These are phyloP conservation scores for Brassica juncea DNA, from an alignment of 345 rosid species.

Conservation along the genomic window DNA sequence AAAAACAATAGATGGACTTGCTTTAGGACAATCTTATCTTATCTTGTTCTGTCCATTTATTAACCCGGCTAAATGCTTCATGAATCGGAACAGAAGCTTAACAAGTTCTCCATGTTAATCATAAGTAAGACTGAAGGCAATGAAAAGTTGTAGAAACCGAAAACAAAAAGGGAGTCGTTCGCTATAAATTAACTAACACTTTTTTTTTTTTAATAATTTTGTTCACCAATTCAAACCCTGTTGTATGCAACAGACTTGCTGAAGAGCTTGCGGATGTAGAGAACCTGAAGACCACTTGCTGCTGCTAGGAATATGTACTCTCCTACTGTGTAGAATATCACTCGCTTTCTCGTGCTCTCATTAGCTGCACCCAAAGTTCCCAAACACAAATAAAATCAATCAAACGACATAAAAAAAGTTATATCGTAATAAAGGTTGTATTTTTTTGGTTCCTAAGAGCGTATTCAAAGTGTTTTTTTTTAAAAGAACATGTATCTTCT, in stretches of 20 bases:
- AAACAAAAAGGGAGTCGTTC: not conserved
- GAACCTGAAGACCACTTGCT: conserved; percentile 74
- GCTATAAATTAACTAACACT: conserved; percentile 27
- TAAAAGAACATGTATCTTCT: too few relatives aligned
- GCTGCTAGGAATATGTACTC: conserved; percentile 73
- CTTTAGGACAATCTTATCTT: not conserved
- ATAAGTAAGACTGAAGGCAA: conserved; percentile 9
- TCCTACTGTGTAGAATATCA: conserved; percentile 76
- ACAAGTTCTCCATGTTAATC: conserved; percentile 12
- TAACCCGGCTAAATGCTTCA: not conserved
- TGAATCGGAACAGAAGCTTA: not conserved
- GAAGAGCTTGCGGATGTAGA: conserved; percentile 86
- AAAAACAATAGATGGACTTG: not conserved
- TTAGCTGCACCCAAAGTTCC: conserved; percentile 61
- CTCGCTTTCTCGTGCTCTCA: conserved; percentile 88
- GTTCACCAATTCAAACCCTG: conserved; percentile 57
- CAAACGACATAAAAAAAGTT: not conserved
- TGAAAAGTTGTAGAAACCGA: conserved; percentile 22
- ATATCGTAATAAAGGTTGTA: not conserved
- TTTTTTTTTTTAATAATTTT: not conserved
- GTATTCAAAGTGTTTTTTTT: not conserved
- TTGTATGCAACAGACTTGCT: conserved; percentile 92
- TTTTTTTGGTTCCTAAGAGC: not conserved
- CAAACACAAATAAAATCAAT: not conserved
- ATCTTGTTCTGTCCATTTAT: not conserved